phyloP scores from a whole-genome alignment of 1,284 basidiomycete species.

The Sphaerobolus stellatus region DNA sequence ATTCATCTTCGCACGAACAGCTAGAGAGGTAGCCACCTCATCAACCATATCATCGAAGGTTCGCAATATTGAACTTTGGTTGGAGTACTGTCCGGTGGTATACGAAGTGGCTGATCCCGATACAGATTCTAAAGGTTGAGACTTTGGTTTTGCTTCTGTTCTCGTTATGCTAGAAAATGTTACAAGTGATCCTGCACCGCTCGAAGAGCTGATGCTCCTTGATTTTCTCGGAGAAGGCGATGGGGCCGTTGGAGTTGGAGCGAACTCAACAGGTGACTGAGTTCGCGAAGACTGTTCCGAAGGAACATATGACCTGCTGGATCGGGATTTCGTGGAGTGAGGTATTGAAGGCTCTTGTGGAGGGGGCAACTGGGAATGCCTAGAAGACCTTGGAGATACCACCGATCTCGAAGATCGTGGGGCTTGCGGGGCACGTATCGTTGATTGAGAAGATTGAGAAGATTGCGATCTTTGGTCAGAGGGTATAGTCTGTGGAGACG shows the following conservation, averaged over 20 bases:
- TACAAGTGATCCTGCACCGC: not conserved
- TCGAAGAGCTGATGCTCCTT: slow-evolving; percentile 1
- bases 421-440: not conserved
- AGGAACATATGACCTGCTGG: not conserved
- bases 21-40: slow-evolving; percentile 61
- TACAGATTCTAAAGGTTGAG: not conserved
- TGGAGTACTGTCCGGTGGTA: not conserved
- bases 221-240: not conserved
- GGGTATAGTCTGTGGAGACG: no score
- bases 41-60: slow-evolving; percentile 60
- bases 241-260: not conserved
- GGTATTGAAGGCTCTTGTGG: not conserved
- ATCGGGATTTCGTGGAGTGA: not conserved
- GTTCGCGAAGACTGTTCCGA: not conserved
- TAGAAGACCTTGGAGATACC: not conserved
- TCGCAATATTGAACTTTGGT: slow-evolving; percentile 23
- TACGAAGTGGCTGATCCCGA: not conserved
- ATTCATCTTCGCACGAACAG: slow-evolving; percentile 52
- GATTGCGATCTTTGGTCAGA: no score
- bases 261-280: not conserved
- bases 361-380: no score
- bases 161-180: no score
- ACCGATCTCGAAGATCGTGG: not conserved
- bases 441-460: not conserved
- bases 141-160: not conserved